Percentiles rank a stretch among this genome's conserved stretches.
Evolutionary conservation across 495 filamentous ascomycete genomes (phyloP).

Genomic region (Penicillium cinerascens): DNA sequence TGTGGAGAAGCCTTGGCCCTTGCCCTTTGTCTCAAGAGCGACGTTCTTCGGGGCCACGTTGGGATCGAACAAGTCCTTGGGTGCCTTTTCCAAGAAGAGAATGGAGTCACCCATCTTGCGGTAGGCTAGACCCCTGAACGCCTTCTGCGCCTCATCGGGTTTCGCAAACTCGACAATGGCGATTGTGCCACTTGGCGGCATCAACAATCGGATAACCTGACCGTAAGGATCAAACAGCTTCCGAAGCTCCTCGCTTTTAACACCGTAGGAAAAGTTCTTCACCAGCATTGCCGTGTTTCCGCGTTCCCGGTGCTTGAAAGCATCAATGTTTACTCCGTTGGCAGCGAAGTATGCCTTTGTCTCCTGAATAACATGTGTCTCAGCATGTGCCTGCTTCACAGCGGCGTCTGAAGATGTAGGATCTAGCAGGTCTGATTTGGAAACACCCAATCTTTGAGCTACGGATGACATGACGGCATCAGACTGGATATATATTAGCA

Average conservation of each 20-base stretch:
- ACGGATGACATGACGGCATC: constrained; percentile 93
- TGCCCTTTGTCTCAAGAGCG: constrained; percentile 35
- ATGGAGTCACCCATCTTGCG: constrained; percentile 86
- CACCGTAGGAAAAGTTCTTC: constrained; percentile 90
- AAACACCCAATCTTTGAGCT: constrained; percentile 78
- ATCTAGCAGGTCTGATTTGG: constrained; percentile 87
- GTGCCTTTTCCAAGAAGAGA: constrained; percentile 90
- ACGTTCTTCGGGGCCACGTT: constrained; percentile 24
- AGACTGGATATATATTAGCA: constrained; percentile 42
- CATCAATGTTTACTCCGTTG: constrained; percentile 85
- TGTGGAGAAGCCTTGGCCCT: constrained; percentile 50
- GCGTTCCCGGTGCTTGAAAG: constrained; percentile 78
- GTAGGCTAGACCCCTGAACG: constrained; percentile 81
- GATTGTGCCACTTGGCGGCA: constrained; percentile 90
- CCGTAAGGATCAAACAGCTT: constrained; percentile 55
- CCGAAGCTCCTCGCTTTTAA: constrained; percentile 54
- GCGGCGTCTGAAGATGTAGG: constrained; percentile 90
- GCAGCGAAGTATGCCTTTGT: constrained; percentile 84
- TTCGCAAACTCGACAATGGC: constrained; percentile 85
- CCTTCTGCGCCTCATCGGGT: constrained; percentile 70
- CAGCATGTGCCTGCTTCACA: constrained; percentile 93
- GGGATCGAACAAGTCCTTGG: constrained; percentile 70
- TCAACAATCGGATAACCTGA: constrained; percentile 68
- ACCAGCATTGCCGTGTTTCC: constrained; percentile 87
- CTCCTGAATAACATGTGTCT: constrained; percentile 94